Conservation (phyloP, 2,329 filamentous ascomycete species). For the Neonectria ditissima region DNA sequence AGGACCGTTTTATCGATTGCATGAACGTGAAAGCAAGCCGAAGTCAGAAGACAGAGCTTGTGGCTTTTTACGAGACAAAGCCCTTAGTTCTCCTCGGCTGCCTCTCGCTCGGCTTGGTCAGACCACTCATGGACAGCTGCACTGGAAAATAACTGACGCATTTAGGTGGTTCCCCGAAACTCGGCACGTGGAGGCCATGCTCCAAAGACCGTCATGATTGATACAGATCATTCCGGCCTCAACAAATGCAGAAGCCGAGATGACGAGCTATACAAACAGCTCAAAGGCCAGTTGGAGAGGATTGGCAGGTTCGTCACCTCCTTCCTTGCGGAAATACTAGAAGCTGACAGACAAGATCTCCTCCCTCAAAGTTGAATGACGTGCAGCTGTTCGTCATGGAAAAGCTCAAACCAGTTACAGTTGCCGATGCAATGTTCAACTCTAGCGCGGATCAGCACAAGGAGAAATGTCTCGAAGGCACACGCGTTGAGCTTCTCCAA, state of each 20-base stretch:
- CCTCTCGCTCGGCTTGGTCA: constrained; percentile 29
- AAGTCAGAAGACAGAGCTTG: constrained; percentile 12
- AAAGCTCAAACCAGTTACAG: too few relatives aligned
- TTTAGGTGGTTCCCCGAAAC: background rate
- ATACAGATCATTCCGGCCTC: constrained; percentile 36
- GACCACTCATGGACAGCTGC: too few relatives aligned
- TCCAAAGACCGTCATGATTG: constrained; percentile 11
- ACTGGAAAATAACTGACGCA: too few relatives aligned
- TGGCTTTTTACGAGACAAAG: constrained; percentile 35
- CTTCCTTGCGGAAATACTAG: too few relatives aligned
- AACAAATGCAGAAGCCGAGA: constrained; percentile 29
- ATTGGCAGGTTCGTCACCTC: too few relatives aligned
- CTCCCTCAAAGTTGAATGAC: too few relatives aligned
- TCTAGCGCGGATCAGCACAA: too few relatives aligned
- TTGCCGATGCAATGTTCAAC: too few relatives aligned
- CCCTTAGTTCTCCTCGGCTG: constrained; percentile 27
- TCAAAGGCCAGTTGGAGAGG: background rate
- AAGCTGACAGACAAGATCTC: too few relatives aligned
- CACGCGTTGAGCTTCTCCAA: constrained; percentile 46
- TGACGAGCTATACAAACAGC: constrained; percentile 20
- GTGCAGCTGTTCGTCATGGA: too few relatives aligned
- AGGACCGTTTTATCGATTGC: too few relatives aligned
- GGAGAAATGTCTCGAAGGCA: constrained; percentile 28
- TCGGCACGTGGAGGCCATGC: too few relatives aligned
- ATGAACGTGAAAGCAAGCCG: background rate